A percentile compares a stretch with the other conserved stretches of the same genome.
These are phyloP conservation scores for Silene uniflora DNA, from an alignment of 148 eudicot species.

Conservation along the genomic window DNA sequence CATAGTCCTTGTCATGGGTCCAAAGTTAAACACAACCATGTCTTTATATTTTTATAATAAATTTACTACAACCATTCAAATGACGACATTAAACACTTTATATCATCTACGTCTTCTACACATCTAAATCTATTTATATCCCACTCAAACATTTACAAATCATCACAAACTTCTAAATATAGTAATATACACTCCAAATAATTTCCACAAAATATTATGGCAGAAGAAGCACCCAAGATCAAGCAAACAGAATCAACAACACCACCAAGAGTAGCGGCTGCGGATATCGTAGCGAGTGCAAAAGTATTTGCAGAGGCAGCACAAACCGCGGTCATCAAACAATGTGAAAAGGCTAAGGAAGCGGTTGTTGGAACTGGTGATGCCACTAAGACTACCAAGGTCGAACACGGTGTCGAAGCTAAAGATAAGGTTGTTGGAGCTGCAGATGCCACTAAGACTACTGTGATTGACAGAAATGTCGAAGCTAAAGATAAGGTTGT, in stretches of 20 bases:
- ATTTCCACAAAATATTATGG: not conserved
- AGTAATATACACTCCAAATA: too few species aligned
- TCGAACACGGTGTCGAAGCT: not conserved
- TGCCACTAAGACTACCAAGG: not conserved
- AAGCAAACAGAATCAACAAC: not conserved
- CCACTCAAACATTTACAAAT: too few species aligned
- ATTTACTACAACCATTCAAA: too few species aligned
- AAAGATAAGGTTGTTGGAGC: constrained; percentile 1
- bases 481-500: not conserved
- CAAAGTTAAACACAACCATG: too few species aligned
- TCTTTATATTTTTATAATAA: too few species aligned
- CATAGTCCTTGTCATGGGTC: too few species aligned
- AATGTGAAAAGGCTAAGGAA: not conserved
- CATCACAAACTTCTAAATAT: too few species aligned
- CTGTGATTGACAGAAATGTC: not conserved
- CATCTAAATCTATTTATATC: too few species aligned
- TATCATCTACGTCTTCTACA: too few species aligned
- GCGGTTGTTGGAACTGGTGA: not conserved
- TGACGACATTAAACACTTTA: too few species aligned
- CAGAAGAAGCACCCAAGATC: not conserved
- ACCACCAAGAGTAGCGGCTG: too few species aligned
- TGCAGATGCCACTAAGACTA: not conserved
- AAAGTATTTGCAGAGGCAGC: not conserved
- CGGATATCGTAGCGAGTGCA: not conserved
- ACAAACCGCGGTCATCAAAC: not conserved